Conservation (phyloP, 306 rosid genomes). For the Lupinus albus region DNA sequence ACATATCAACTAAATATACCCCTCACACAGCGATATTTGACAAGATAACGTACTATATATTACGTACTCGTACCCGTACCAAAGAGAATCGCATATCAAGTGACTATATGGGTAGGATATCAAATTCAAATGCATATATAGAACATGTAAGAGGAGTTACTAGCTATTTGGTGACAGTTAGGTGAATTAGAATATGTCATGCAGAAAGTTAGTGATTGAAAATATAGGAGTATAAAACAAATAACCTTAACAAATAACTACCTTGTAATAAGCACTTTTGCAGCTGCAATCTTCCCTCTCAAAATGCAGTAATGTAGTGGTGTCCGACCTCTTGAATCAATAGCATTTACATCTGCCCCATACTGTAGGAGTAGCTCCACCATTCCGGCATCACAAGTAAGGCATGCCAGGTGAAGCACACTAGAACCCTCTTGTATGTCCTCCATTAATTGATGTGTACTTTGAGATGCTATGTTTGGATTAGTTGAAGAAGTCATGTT, state of each 20-base stretch:
- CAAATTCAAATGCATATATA: background rate
- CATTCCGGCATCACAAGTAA: conserved; percentile 65
- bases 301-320: conserved; percentile 66
- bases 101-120: background rate
- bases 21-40: too few relatives aligned
- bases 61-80: too few relatives aligned
- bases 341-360: conserved; percentile 69
- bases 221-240: conserved; percentile 1
- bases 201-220: background rate
- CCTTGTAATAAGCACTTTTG: conserved; percentile 67
- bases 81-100: too few relatives aligned
- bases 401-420: conserved; percentile 76
- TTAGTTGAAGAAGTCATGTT: conserved; percentile 45
- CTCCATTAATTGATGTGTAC: conserved; percentile 38
- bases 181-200: background rate
- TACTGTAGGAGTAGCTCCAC: conserved; percentile 72
- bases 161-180: conserved; percentile 1
- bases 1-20: too few relatives aligned
- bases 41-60: too few relatives aligned
- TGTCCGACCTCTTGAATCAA: conserved; percentile 62
- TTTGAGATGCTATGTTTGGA: conserved; percentile 32
- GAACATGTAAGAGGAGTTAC: background rate
- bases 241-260: conserved; percentile 28
- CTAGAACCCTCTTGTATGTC: conserved; percentile 51
- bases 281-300: conserved; percentile 51